Conservation (phyloP, 2,329 filamentous ascomycete species). For the Paracoccidioides lutzii region DNA sequence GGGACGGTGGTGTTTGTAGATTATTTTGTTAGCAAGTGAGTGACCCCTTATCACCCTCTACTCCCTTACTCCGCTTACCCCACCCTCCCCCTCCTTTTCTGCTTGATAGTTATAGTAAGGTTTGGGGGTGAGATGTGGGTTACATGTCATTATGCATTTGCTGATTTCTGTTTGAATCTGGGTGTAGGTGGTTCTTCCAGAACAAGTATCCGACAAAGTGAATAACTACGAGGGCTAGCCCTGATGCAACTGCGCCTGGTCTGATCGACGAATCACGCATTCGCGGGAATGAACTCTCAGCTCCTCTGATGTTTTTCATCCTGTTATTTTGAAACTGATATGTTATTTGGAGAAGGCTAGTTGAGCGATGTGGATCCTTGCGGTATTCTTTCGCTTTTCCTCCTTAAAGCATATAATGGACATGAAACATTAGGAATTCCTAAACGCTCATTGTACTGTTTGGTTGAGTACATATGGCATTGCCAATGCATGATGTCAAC, state of each 20-base stretch:
- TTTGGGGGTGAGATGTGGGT: neutral
- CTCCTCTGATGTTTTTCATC: neutral
- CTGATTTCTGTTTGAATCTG: neutral
- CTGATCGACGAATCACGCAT: neutral
- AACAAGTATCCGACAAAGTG: constrained; percentile 40
- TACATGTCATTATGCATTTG: neutral
- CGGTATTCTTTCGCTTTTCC: neutral
- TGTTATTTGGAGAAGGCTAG: neutral
- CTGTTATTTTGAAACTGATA: neutral
- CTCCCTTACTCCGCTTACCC: neutral
- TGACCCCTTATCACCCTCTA: constrained; percentile 1
- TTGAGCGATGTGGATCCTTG: neutral
- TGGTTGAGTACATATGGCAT: too few relatives aligned
- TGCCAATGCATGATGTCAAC: too few relatives aligned
- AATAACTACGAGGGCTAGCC: neutral
- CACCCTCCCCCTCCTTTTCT: neutral
- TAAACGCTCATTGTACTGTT: too few relatives aligned
- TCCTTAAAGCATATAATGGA: too few relatives aligned
- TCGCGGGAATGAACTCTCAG: neutral
- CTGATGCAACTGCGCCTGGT: neutral
- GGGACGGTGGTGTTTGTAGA: constrained; percentile 34
- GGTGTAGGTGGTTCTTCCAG: constrained; percentile 36
- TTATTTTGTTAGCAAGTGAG: constrained; percentile 40
- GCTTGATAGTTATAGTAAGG: too few relatives aligned
- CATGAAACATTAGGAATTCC: too few relatives aligned